Evolutionary conservation across 495 filamentous ascomycete species (phyloP), one percentile per base, ranked within the genome.

Genomic region (Friedmanniomyces endolithicus): DNA sequence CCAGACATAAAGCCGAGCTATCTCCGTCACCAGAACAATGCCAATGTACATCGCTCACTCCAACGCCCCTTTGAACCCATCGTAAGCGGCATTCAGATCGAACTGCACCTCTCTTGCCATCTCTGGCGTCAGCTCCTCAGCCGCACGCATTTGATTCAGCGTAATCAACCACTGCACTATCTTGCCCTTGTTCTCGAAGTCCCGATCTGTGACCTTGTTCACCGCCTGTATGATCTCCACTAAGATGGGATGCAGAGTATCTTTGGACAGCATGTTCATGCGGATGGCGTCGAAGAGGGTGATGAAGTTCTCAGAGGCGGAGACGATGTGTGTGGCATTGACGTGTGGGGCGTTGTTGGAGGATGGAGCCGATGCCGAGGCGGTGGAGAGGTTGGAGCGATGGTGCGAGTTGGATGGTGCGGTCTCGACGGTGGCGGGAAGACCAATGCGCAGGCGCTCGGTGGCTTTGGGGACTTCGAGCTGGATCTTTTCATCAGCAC

Each of bases 161-260:
- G 85, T 81, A 63, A 99, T 99, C 61, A 99, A 74, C 94, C 94
- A 99, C 65, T 94, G 88, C 40, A 99, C 87, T 63, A 99, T 97
- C 75, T 96, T 96, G 40, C 86, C 88, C 63, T 90, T 81, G 60
- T 84, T 87, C 57, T 95, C 88, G 68, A 97, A 99, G 51, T 96
- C 92, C 39, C 78, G 75, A 62, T 89, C 87, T 14, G 90, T 95
- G 56, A 97, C 94, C 66, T 90, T 90, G 68, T 97, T 97, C 25
- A 94, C 94, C 1, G 86, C 85, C 55, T 95, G 90, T 39, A 99
- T 99, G 11, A 95, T 85, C 56, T 96, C 90, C 0, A 87, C 89
- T 0, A 97, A 76, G 1, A 97, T 74, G 17, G 94, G 94, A 63
- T 99, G 94, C 16, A 99, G 74, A 50, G 89, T 87, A 70, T 99